Percentiles rank a stretch among this genome's conserved stretches.
Evolutionary conservation across 176 grass and related monocot species (phyloP).

Genomic region (Oryza nivara): DNA sequence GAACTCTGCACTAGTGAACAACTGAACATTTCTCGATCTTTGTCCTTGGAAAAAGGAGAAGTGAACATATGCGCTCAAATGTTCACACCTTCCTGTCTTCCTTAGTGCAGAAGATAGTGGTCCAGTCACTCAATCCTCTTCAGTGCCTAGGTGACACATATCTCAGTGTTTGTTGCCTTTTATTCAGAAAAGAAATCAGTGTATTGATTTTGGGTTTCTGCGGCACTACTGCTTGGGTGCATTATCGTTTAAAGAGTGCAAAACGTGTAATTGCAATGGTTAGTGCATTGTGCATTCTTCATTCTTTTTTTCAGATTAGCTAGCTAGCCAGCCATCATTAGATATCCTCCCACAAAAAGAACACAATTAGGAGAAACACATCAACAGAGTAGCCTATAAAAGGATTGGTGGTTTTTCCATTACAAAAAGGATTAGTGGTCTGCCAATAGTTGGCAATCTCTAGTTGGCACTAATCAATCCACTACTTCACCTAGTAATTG

Average conservation of each 20-base stretch:
- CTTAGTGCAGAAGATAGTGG: constrained; percentile 10
- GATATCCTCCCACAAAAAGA: not conserved
- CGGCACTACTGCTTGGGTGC: constrained; percentile 10
- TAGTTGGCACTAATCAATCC: not conserved
- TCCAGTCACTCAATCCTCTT: constrained; percentile 2
- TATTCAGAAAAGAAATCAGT: too few species aligned
- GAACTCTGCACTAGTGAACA: not conserved
- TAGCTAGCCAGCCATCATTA: not conserved
- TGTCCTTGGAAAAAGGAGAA: not conserved
- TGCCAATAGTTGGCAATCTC: not conserved
- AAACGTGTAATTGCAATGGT: not conserved
- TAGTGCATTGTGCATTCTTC: not conserved
- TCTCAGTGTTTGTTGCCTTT: too few species aligned
- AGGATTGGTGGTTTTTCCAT: not conserved
- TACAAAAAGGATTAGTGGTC: not conserved
- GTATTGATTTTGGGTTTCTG: not conserved
- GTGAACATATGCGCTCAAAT: not conserved
- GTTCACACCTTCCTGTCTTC: not conserved
- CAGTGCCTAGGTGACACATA: constrained; percentile 9
- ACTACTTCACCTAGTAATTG: too few species aligned
- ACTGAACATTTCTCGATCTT: not conserved
- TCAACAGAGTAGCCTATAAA: not conserved
- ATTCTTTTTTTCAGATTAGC: not conserved
- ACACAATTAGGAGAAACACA: not conserved
- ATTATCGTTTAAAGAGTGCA: not conserved